A percentile compares a stretch with the other conserved stretches of the same genome.
Evolutionary conservation across 768 basidiomycete genomes (phyloP).

Genomic region (Cantharellus cinnabarinus): DNA sequence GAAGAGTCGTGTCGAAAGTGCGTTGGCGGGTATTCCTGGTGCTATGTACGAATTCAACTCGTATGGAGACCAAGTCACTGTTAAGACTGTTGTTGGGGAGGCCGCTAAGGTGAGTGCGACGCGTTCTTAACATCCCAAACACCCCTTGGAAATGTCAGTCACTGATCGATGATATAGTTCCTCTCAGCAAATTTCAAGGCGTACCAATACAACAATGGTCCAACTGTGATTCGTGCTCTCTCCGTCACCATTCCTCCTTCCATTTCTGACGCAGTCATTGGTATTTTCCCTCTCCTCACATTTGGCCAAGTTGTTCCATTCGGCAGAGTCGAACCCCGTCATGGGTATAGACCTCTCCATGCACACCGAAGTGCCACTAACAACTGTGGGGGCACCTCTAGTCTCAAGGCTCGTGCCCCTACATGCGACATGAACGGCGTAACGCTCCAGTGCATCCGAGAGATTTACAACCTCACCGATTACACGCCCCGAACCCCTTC

Average conservation of each 20-base stretch:
- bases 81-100: not conserved
- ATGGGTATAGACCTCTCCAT: not conserved
- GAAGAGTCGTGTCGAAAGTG: not conserved
- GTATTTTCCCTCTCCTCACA: not conserved
- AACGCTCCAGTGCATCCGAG: not conserved
- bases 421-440: not conserved
- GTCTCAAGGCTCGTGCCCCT: not conserved
- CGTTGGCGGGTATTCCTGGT: not conserved
- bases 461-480: not conserved
- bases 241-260: not conserved
- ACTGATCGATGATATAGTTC: not conserved
- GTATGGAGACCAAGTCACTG: not conserved
- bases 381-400: too few species aligned
- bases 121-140: not conserved
- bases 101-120: not conserved
- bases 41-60: not conserved
- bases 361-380: not conserved
- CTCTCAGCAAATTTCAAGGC: not conserved
- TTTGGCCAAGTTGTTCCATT: not conserved
- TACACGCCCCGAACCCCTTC: not conserved
- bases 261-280: not conserved
- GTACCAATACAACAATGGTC: not conserved
- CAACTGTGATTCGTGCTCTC: not conserved
- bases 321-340: not conserved
- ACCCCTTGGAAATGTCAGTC: too few species aligned